phyloP scores from a whole-genome alignment of 257 asterid genomes.

The Avicennia marina region DNA sequence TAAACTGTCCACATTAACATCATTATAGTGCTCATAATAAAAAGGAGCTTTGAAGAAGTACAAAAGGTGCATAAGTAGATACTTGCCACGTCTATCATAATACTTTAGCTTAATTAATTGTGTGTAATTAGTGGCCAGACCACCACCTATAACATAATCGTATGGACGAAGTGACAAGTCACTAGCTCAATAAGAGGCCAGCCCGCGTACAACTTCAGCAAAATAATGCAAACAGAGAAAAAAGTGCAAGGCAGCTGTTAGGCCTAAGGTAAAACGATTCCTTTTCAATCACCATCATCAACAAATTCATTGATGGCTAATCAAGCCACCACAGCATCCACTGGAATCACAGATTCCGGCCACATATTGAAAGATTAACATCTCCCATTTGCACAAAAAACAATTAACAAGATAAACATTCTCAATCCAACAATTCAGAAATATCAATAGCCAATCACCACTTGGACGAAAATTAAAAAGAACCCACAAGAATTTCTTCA shows the following conservation, averaged over 20 bases:
- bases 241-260: constrained; percentile 19
- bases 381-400: not conserved
- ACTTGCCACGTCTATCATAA: too few relatives aligned
- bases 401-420: not conserved
- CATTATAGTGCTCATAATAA: too few relatives aligned
- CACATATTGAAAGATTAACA: too few relatives aligned
- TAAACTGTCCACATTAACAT: too few relatives aligned
- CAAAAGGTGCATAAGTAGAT: too few relatives aligned
- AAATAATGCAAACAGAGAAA: not conserved
- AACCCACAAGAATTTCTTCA: not conserved
- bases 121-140: constrained; percentile 72
- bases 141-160: too few relatives aligned
- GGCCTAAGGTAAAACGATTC: not conserved
- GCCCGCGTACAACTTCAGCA: constrained; percentile 24
- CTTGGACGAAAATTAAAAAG: not conserved
- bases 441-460: not conserved
- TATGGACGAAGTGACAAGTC: too few relatives aligned
- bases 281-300: constrained; percentile 1
- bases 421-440: not conserved
- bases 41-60: too few relatives aligned
- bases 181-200: constrained; percentile 85
- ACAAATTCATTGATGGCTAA: not conserved
- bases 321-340: not conserved
- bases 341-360: too few relatives aligned
- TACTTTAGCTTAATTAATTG: too few relatives aligned